A percentile compares a stretch with the other conserved stretches of the same genome.
Conservation (phyloP, 805 yeast genomes). For the Yarrowia sp. region DNA sequence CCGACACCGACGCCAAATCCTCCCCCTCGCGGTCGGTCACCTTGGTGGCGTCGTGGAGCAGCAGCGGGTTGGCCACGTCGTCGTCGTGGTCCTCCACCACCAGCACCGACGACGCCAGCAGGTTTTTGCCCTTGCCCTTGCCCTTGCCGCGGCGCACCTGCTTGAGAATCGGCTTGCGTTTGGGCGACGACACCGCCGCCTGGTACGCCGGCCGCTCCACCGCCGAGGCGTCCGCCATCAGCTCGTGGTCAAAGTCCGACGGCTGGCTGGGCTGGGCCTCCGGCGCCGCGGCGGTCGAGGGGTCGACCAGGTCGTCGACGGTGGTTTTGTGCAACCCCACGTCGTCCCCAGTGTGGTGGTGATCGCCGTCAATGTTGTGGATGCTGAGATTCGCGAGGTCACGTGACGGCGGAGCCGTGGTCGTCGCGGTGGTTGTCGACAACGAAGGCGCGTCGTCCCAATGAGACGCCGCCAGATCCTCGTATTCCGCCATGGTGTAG, state of each 20-base stretch:
- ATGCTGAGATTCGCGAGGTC: constrained; percentile 24
- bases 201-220: constrained; percentile 28
- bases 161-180: constrained; percentile 29
- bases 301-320: constrained; percentile 27
- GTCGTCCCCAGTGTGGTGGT: neutral
- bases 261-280: neutral
- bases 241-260: constrained; percentile 14
- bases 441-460: constrained; percentile 41
- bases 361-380: constrained; percentile 31
- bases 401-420: constrained; percentile 5
- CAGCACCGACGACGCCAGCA: constrained; percentile 18
- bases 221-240: neutral
- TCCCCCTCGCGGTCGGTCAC: constrained; percentile 13
- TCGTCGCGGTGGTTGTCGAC: neutral
- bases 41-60: constrained; percentile 37
- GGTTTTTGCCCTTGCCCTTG: constrained; percentile 26
- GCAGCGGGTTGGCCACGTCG: constrained; percentile 9
- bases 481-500: constrained; percentile 25
- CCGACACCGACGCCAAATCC: neutral
- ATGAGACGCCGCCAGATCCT: constrained; percentile 39
- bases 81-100: constrained; percentile 17
- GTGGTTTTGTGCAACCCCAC: constrained; percentile 16
- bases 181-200: constrained; percentile 35
- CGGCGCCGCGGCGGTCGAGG: neutral
- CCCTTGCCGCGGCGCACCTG: constrained; percentile 35